Base-by-base conservation (phyloP, 2,329 filamentous ascomycete species). In the Gaeumannomyces tritici region DNA sequence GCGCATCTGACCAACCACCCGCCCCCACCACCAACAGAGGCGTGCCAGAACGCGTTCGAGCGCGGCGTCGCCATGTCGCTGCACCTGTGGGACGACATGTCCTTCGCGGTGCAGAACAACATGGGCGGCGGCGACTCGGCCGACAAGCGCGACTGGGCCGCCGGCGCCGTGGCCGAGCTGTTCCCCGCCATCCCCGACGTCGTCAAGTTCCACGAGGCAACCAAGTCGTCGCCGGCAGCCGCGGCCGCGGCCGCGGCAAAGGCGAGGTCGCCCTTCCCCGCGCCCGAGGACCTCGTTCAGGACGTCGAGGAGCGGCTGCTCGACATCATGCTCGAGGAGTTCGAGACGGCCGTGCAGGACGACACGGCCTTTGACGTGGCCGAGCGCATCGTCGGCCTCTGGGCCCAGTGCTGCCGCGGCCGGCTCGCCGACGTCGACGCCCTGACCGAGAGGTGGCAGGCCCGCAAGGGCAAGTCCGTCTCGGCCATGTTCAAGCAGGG, bases 91-190 rank as follows among this genome's bases (percentile, higher is more conserved):
- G 87, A 89, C 9, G 89, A 91, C 35, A 87, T 99, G 62, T 89
- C 89, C 59, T 86, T 96, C 71, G 91, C 95, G 58, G 90, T 97
- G 57, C 84, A 90, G 73, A 91, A 91, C 74, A 82, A 86, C 76
- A 96, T 93, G 89, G 95, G 93, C 69, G 95, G 93, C 2, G 86
- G 90, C 55, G 87, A 91, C 71, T 89, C 87, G 27, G 75, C 81
- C 64, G 91, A 96, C 75, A 98, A 98, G 79, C 89, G 93, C 70
- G 93, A 96, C 81, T 98, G 93, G 93, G 90, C 99, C 70, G 93
- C 90, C 61, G 93, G 92, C 66, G 90, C 89, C 56, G 82, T 98
- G 61, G 89, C 88, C 64, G 91, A 96, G 29, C 85, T 96, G 65
- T 89, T 97, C 68, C 79, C 80, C 27, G 83, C 92, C 67, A 85